Percentiles rank a stretch among this genome's conserved stretches.
phyloP scores from a whole-genome alignment of 1,284 basidiomycete species.

The Heterobasidion irregulare region DNA sequence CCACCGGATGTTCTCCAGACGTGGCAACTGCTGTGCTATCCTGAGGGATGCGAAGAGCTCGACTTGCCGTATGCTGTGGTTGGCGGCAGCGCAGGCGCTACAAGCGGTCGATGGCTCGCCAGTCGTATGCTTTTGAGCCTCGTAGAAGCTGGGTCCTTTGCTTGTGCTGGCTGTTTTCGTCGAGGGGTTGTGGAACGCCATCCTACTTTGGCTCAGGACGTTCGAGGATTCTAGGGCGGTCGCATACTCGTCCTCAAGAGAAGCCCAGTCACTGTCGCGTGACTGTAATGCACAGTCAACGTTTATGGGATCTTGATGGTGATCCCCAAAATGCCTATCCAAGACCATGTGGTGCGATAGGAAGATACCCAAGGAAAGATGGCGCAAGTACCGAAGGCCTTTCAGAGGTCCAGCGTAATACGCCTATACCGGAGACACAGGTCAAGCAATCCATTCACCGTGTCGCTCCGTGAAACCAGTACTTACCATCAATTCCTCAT shows the following conservation, averaged over 20 bases:
- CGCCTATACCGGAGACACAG: conserved; percentile 1
- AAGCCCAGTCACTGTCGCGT: background rate
- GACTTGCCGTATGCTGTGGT: conserved; percentile 21
- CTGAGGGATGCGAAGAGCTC: conserved; percentile 38
- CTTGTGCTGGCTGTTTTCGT: background rate
- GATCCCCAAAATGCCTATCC: conserved; percentile 30
- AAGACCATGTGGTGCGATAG: conserved; percentile 40
- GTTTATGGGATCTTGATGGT: background rate
- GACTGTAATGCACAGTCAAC: background rate
- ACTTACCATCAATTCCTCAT: conserved; percentile 42
- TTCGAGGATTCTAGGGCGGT: background rate
- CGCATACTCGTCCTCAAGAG: background rate
- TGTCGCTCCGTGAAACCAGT: background rate
- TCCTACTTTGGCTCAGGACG: background rate
- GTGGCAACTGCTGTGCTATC: conserved; percentile 33
- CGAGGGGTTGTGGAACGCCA: background rate
- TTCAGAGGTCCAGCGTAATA: conserved; percentile 22
- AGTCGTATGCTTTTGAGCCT: conserved; percentile 14
- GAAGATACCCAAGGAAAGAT: conserved; percentile 52
- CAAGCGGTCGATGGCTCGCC: conserved; percentile 21
- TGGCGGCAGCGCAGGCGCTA: conserved; percentile 25
- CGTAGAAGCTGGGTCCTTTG: background rate
- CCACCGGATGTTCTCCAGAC: conserved; percentile 40
- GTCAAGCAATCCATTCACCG: conserved; percentile 3
- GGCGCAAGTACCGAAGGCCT: conserved; percentile 34